These are phyloP conservation scores for Selenicereus undatus DNA, from an alignment of 148 eudicot genomes.

Conservation along the genomic window DNA sequence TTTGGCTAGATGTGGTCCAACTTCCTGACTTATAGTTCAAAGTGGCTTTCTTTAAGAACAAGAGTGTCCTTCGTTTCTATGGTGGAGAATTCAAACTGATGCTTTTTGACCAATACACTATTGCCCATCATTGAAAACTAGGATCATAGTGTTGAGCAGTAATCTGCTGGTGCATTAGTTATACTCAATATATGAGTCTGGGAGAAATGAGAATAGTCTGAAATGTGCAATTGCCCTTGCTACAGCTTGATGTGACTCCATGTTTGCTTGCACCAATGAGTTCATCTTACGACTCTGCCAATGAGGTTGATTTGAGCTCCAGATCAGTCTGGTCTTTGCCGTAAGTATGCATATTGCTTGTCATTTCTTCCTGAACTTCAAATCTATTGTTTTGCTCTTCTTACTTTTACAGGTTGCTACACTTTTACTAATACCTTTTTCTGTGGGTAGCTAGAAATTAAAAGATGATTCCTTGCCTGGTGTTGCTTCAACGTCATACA, in stretches of 20 bases:
- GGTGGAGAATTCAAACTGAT: not conserved
- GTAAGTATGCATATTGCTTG: conserved; percentile 45
- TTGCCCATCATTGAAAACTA: not conserved
- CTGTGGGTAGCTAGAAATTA: not conserved
- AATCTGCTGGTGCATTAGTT: not conserved
- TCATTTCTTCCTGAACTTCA: not conserved
- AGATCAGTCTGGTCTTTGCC: conserved; percentile 84
- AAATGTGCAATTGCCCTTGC: conserved; percentile 19
- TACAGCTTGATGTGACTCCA: conserved; percentile 83
- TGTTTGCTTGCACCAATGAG: conserved; percentile 67
- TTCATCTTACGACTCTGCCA: conserved; percentile 30
- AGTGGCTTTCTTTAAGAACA: not conserved
- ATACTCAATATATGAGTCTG: not conserved
- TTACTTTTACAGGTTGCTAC: not conserved
- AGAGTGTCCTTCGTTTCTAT: not conserved
- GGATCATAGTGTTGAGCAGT: not conserved
- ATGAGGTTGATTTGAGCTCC: conserved; percentile 39
- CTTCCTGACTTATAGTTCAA: not conserved
- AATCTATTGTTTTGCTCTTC: not conserved
- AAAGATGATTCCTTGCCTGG: not conserved
- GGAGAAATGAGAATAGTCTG: not conserved
- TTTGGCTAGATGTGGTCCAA: not conserved
- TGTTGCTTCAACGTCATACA: not conserved
- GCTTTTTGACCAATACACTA: not conserved
- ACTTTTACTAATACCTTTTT: not conserved